Conservation (phyloP, 345 rosid genomes). For the Trapa bicornis region DNA sequence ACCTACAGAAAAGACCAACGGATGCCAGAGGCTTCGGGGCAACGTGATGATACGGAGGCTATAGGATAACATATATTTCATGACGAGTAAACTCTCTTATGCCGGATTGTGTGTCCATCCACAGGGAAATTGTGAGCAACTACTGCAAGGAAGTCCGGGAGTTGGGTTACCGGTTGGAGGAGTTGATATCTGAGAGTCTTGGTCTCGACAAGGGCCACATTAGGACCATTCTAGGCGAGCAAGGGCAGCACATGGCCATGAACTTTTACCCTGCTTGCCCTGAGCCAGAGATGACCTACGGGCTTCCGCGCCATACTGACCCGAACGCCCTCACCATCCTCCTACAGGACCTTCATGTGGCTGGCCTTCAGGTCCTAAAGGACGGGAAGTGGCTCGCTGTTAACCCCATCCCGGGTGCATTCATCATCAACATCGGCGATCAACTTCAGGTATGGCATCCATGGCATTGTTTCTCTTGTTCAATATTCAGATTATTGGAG, state of each 20-base stretch:
- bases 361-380: slow-evolving; percentile 79
- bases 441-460: slow-evolving; percentile 51
- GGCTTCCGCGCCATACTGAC: slow-evolving; percentile 85
- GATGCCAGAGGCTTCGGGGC: too few species aligned
- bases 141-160: slow-evolving; percentile 55
- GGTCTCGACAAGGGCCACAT: slow-evolving; percentile 51
- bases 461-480: too few species aligned
- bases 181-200: slow-evolving; percentile 80
- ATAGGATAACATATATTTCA: too few species aligned
- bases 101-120: not conserved
- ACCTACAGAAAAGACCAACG: too few species aligned
- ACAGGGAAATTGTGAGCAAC: slow-evolving; percentile 46
- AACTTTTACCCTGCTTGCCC: slow-evolving; percentile 93
- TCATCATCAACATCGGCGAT: slow-evolving; percentile 82
- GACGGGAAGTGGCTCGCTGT: slow-evolving; percentile 70
- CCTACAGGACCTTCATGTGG: slow-evolving; percentile 61
- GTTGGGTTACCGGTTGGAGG: slow-evolving; percentile 46
- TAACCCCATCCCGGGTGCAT: slow-evolving; percentile 63
- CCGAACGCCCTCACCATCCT: slow-evolving; percentile 79
- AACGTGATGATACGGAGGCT: too few species aligned
- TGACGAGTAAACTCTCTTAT: too few species aligned
- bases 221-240: slow-evolving; percentile 48
- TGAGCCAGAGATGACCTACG: slow-evolving; percentile 78
- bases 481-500: too few species aligned
- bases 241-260: slow-evolving; percentile 93